Evolutionary conservation across 148 eudicot genomes (phyloP), one percentile per base, ranked within the genome.

Genomic region (Amaranthus cruentus): DNA sequence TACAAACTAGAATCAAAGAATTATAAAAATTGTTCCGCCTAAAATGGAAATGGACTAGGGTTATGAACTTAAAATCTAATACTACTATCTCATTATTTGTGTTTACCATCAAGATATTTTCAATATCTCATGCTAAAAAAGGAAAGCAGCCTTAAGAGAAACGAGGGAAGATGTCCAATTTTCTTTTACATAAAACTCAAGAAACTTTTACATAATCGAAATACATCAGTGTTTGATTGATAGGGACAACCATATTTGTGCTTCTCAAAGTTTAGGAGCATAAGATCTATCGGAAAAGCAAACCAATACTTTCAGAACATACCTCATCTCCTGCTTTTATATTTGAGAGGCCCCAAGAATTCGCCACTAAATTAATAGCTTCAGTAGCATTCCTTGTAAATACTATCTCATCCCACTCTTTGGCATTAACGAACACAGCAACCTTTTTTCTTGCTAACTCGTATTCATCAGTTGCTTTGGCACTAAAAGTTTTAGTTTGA

Each of bases 311-410:
- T 44, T 44, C 55, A 72, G 58, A 60, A 55, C 71, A 73, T 28
- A 91, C 98, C 97, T 94, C 97, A 80, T 94, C 98, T 61, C 84
- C 88, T 53, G 94, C 73, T 73, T 75, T 86, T 73, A 94, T 78
- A 83, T 89, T 89, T 48, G 88, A 55, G 54, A 88, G 87, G 48
- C 98, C 98, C 98, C 98, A 94, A 13, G 97, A 91, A 79, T 91
- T 81, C 61, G 97, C 95, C 51, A 94, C 97, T 72, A 93, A 82
- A 80, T 94, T 94, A 80, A 94, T 94, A 66, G 97, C 98, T 79
- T 94, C 98, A 2, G 98, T 91, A 74, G 98, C 98, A 82, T 94
- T 94, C 82, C 87, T 89, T 46, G 98, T 94, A 82, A 94, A 94
- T 65, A 94, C 78, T 58, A 94, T 88, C 83, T 94, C 96, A 64